Conservation (phyloP, 306 rosid species). For the Fagus sylvatica region DNA sequence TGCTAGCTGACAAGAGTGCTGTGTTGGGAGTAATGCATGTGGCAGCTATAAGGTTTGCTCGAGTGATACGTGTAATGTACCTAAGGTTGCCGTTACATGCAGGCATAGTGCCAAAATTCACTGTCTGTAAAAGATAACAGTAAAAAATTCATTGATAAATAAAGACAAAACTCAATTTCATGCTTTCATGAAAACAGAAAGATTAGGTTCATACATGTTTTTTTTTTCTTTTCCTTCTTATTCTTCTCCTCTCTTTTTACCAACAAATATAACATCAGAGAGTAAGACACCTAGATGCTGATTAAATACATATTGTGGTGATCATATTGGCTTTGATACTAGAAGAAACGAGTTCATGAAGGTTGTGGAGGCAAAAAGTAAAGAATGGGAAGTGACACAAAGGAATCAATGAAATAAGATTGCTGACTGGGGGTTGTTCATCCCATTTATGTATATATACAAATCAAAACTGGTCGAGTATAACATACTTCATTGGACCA, state of each 20-base stretch:
- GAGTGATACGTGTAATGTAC: constrained; percentile 35
- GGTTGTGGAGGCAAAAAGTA: background rate
- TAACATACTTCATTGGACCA: constrained; percentile 21
- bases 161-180: constrained; percentile 8
- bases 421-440: background rate
- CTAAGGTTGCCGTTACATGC: constrained; percentile 20
- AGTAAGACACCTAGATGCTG: too few species aligned
- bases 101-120: constrained; percentile 10
- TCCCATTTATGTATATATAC: background rate
- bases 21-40: constrained; percentile 24
- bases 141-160: background rate
- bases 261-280: too few species aligned
- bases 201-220: background rate
- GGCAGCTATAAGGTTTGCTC: constrained; percentile 29
- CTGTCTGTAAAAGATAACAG: background rate
- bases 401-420: background rate
- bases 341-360: background rate
- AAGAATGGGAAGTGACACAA: background rate
- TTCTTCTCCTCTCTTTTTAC: background rate
- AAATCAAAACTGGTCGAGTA: background rate
- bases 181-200: background rate
- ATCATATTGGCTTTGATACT: too few species aligned
- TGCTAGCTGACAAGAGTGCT: constrained; percentile 21
- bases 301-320: too few species aligned
- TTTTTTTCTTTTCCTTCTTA: background rate